Percentiles rank a stretch among this genome's conserved stretches.
phyloP scores from a whole-genome alignment of 1,284 basidiomycete species.

The Malassezia pachydermatis region DNA sequence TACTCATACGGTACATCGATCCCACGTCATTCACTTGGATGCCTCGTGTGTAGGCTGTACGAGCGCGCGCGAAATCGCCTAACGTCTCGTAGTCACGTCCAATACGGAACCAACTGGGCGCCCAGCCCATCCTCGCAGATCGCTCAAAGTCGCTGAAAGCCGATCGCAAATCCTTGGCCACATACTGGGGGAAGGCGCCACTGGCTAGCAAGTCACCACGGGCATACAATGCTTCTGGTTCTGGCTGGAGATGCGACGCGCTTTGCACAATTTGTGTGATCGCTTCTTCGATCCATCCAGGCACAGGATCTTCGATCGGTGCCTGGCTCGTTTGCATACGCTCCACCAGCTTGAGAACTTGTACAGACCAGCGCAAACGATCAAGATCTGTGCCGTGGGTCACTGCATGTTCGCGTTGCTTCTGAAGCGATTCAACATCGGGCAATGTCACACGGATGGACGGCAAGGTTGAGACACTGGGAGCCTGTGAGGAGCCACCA shows the following conservation, averaged over 20 bases:
- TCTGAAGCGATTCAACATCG: constrained; percentile 28
- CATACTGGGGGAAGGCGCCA: constrained; percentile 53
- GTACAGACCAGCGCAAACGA: constrained; percentile 64
- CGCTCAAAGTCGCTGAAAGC: constrained; percentile 72
- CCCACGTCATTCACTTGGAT: constrained; percentile 63
- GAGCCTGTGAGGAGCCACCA: no score
- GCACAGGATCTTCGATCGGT: constrained; percentile 57
- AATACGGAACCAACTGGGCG: constrained; percentile 65
- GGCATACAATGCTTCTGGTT: constrained; percentile 65
- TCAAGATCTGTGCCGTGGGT: constrained; percentile 53
- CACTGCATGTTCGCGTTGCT: constrained; percentile 24
- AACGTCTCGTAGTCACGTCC: constrained; percentile 85
- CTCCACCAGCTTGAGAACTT: constrained; percentile 69
- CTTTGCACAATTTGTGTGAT: constrained; percentile 29
- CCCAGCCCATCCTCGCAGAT: constrained; percentile 40
- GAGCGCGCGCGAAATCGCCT: constrained; percentile 60
- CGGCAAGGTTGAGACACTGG: background rate
- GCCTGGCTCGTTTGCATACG: constrained; percentile 29
- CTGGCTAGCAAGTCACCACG: constrained; percentile 62
- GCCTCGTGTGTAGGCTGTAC: constrained; percentile 69
- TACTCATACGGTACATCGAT: constrained; percentile 63
- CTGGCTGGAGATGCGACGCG: constrained; percentile 47
- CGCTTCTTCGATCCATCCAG: constrained; percentile 59
- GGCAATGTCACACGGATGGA: constrained; percentile 32
- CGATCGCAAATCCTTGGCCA: constrained; percentile 58